Evolutionary conservation across 2,329 filamentous ascomycete species (phyloP).

Genomic region (Venturia pyrina): DNA sequence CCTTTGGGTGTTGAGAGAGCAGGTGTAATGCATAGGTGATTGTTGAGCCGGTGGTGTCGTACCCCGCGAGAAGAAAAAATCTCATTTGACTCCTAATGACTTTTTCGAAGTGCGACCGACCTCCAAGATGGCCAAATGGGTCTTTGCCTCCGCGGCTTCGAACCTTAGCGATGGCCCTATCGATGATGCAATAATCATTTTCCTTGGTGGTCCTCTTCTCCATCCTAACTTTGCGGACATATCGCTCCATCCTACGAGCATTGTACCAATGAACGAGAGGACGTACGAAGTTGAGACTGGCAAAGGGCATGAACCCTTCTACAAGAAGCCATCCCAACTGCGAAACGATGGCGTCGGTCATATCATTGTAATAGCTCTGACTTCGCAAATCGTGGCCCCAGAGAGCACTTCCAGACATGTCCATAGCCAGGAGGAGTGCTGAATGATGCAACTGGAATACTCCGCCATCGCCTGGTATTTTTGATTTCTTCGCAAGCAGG

Average conservation of each 20-base stretch:
- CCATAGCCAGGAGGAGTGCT: slow-evolving; percentile 9
- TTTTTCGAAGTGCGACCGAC: background rate
- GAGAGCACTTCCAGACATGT: slow-evolving; percentile 7
- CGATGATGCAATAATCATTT: background rate
- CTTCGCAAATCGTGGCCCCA: background rate
- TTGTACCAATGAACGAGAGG: background rate
- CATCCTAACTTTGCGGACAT: background rate
- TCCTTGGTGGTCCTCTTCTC: background rate
- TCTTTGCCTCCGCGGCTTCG: background rate
- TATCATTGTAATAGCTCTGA: background rate
- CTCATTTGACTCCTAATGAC: slow-evolving; percentile 14
- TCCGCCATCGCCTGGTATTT: background rate
- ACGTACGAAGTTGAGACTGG: background rate
- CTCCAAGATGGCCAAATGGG: background rate
- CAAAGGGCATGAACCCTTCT: background rate
- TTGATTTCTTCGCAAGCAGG: background rate
- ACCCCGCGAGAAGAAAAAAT: slow-evolving; percentile 33
- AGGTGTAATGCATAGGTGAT: slow-evolving; percentile 23
- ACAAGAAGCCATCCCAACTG: background rate
- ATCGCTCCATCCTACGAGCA: background rate
- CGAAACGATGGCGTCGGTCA: background rate
- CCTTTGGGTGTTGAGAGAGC: slow-evolving; percentile 20
- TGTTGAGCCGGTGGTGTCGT: slow-evolving; percentile 31
- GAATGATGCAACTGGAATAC: background rate
- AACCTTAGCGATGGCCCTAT: background rate